These are phyloP conservation scores for Globisporangium nodosum DNA, from an alignment of 352 stramenopile species.

Conservation along the genomic window DNA sequence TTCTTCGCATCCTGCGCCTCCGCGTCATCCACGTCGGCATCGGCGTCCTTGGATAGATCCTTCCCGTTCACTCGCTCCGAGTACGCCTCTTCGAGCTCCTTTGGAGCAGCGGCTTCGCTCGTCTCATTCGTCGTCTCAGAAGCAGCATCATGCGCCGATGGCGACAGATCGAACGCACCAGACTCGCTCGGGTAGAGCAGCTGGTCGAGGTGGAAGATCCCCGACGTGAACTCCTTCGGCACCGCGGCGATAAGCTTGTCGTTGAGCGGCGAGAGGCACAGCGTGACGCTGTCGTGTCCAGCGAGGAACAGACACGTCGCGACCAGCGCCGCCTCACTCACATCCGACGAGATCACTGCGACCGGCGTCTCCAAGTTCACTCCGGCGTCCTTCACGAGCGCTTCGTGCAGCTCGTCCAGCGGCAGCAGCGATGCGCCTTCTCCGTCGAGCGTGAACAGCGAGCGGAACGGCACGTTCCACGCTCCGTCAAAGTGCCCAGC, in stretches of 20 bases:
- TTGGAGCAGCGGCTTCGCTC: constrained; percentile 6
- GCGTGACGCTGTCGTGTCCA: constrained; percentile 26
- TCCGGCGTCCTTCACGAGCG: constrained; percentile 32
- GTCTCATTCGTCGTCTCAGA: neutral
- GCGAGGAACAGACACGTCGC: constrained; percentile 47
- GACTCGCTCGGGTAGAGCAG: constrained; percentile 40
- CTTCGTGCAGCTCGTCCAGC: constrained; percentile 25
- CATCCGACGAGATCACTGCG: constrained; percentile 38
- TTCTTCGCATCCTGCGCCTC: constrained; percentile 15
- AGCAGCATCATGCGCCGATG: constrained; percentile 4
- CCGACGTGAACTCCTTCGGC: constrained; percentile 26
- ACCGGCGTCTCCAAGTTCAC: constrained; percentile 33
- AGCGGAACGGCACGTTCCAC: constrained; percentile 43
- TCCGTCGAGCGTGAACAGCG: constrained; percentile 32
- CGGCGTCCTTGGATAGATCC: constrained; percentile 9
- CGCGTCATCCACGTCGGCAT: constrained; percentile 10
- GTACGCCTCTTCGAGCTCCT: constrained; percentile 42
- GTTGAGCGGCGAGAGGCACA: constrained; percentile 33
- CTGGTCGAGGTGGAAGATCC: constrained; percentile 39
- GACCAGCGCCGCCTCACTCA: constrained; percentile 50
- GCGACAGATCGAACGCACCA: constrained; percentile 58
- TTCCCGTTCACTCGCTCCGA: constrained; percentile 36
- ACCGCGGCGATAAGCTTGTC: constrained; percentile 32
- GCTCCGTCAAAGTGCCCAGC: constrained; percentile 49
- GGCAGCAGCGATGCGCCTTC: constrained; percentile 29